Base-by-base conservation (phyloP, 2,329 filamentous ascomycete species). In the Aureobasidium lini region DNA sequence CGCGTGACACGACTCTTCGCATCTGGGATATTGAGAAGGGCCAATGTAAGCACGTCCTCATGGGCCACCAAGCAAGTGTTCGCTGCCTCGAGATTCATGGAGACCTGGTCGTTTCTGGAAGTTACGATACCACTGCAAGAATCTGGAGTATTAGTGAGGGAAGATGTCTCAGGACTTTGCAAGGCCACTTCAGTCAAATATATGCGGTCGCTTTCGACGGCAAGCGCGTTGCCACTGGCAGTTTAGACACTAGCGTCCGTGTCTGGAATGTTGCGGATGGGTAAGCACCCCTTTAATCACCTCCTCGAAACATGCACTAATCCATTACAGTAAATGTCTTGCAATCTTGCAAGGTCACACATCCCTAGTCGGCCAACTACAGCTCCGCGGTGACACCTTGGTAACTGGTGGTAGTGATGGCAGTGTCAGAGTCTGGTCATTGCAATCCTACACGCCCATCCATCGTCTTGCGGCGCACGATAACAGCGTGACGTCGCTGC, bases 81-180 rank as follows among this genome's bases (percentile, higher is more conserved):
- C 83, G 93, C 64, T 99, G 93, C 72, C 79, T 99, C 43, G 94
- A 96, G 70, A 96, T 97, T 68, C 90, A 96, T 71, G 94, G 92
- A 58, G 93, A 99, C 74, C 85, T 96, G 64, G 90, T 97, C 42
- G 94, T 99, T n/a, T 96, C 92, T 32, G 94, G 94, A 60, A 96
- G 91, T 73, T 99, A 99, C 74, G 94, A 99, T 72, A 96, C 94
- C 6, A 96, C 90, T 23, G 94, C 94, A 23, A 88, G 91, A 67
- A 93, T 99, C 60, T 99, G 94, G 94, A 96, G 90, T 72, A 97
- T 99, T 56, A 95, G 90, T 1, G 90, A 96, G 74, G 94, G 94
- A 32, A 86, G 90, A 63, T 99, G 94, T 72, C 77, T 97, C 58
- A 87, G 93, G 65, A 96, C 91, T 0, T 80, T 99, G 40, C 86